Percentiles rank a stretch among this genome's conserved stretches.
Evolutionary conservation across 768 basidiomycete genomes (phyloP).

Genomic region (Rhizopogon sp.): DNA sequence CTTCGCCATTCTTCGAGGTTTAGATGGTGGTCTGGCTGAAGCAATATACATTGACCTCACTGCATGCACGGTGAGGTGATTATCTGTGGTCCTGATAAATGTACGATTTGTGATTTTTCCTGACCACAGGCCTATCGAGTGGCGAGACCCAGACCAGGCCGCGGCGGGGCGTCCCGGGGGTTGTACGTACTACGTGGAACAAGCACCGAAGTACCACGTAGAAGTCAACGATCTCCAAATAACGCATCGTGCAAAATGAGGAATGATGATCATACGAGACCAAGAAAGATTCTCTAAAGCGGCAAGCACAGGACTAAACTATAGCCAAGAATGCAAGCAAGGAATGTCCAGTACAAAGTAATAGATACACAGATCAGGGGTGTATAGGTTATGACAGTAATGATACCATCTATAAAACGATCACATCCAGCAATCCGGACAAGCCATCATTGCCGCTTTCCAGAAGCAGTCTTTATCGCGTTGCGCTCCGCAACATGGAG

Average conservation of each 20-base stretch:
- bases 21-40: no score
- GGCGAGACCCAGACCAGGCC: neutral
- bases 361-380: neutral
- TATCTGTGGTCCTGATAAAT: neutral
- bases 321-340: neutral
- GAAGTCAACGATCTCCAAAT: no score
- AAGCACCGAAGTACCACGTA: no score
- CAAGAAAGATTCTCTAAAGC: neutral
- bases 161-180: no score
- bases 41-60: neutral
- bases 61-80: no score
- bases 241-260: no score
- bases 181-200: no score
- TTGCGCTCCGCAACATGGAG: conserved; percentile 29
- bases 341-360: neutral
- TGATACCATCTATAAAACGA: neutral
- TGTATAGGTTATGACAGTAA: neutral
- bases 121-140: neutral
- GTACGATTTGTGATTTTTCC: neutral
- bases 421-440: neutral
- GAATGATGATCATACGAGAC: neutral
- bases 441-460: conserved; percentile 24
- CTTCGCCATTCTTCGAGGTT: no score
- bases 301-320: neutral
- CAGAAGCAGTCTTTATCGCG: conserved; percentile 22